phyloP scores from a whole-genome alignment of 495 filamentous ascomycete species.

The Penicillium cataractarum region DNA sequence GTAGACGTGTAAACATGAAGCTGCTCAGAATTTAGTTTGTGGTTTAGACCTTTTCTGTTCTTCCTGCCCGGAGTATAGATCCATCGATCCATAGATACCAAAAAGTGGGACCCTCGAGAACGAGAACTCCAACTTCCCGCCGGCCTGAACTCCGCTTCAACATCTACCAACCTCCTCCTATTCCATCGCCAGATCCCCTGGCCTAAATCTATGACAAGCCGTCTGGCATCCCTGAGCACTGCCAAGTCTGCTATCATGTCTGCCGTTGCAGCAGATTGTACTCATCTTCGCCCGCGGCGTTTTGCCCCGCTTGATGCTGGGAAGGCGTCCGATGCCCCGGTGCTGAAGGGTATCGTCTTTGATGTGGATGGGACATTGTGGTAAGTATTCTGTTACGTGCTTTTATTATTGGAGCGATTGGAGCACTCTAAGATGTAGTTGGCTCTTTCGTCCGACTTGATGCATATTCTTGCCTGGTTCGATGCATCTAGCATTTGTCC shows the following conservation, averaged over 20 bases:
- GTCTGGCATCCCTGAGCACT: slow-evolving; percentile 3
- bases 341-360: slow-evolving; percentile 82
- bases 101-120: not conserved
- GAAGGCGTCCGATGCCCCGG: slow-evolving; percentile 46
- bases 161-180: slow-evolving; percentile 2
- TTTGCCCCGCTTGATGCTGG: slow-evolving; percentile 60
- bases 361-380: slow-evolving; percentile 95
- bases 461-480: not conserved
- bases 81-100: not conserved
- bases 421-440: not conserved
- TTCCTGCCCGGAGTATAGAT: not conserved
- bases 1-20: too few species aligned
- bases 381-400: slow-evolving; percentile 49
- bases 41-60: not conserved
- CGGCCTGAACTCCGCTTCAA: not conserved
- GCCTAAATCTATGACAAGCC: slow-evolving; percentile 21
- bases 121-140: not conserved
- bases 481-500: not conserved
- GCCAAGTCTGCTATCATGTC: slow-evolving; percentile 35
- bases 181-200: slow-evolving; percentile 1
- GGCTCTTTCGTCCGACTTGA: not conserved
- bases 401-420: not conserved
- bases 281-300: slow-evolving; percentile 42
- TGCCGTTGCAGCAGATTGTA: slow-evolving; percentile 16
- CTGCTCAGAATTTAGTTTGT: too few species aligned